A percentile compares a stretch with the other conserved stretches of the same genome.
Conservation (phyloP, 306 rosid species). For the Begonia fuchsioides region DNA sequence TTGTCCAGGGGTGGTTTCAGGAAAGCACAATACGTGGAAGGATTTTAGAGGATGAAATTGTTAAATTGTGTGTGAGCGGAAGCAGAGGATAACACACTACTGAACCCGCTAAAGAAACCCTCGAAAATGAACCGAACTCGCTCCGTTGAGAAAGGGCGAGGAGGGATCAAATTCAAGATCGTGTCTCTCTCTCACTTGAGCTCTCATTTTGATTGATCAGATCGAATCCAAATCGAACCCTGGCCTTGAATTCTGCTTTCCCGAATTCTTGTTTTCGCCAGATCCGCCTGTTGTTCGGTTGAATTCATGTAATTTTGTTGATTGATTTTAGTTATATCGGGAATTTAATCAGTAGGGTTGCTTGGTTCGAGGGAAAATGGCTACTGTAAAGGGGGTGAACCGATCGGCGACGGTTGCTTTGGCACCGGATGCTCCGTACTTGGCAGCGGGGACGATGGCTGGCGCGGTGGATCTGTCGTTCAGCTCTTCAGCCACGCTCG, state of each 20-base stretch:
- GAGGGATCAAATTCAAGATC: slow-evolving; percentile 7
- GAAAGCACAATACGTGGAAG: too few relatives aligned
- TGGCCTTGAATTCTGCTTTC: slow-evolving; percentile 1
- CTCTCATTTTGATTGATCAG: slow-evolving; percentile 19
- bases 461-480: slow-evolving; percentile 97
- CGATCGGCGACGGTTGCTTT: slow-evolving; percentile 93
- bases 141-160: not conserved
- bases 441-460: slow-evolving; percentile 98
- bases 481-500: slow-evolving; percentile 88
- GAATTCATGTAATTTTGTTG: not conserved
- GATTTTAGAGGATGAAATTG: too few relatives aligned
- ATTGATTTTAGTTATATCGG: not conserved
- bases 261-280: slow-evolving; percentile 4
- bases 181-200: slow-evolving; percentile 9
- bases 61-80: too few relatives aligned
- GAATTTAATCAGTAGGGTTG: slow-evolving; percentile 3
- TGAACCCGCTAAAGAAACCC: slow-evolving; percentile 13
- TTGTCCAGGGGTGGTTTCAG: too few relatives aligned
- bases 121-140: slow-evolving; percentile 1
- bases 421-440: slow-evolving; percentile 88
- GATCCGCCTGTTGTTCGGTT: slow-evolving; percentile 13
- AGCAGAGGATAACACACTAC: not conserved
- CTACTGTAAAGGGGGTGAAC: slow-evolving; percentile 75
- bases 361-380: slow-evolving; percentile 29
- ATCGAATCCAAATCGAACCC: slow-evolving; percentile 13